phyloP scores from a whole-genome alignment of 495 filamentous ascomycete species.

The Penicillium antarcticum region DNA sequence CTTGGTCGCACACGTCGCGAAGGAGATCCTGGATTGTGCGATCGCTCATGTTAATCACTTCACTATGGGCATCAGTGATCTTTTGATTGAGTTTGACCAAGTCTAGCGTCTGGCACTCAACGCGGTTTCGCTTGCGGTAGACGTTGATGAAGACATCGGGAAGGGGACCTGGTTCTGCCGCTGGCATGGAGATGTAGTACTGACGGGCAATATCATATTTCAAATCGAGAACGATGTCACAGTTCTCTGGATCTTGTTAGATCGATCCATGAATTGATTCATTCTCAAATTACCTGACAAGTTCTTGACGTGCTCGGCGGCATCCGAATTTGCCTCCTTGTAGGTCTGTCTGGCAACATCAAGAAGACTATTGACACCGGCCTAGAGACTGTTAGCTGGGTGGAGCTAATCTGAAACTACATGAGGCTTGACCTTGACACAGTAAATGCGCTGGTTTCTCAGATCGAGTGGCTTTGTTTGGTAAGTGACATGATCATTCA shows the following conservation, averaged over 20 bases:
- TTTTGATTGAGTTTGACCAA: constrained; percentile 74
- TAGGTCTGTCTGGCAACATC: constrained; percentile 85
- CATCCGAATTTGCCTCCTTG: constrained; percentile 78
- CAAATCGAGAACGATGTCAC: constrained; percentile 60
- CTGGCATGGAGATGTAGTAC: constrained; percentile 73
- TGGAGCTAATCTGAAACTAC: neutral
- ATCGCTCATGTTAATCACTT: constrained; percentile 73
- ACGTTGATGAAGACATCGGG: constrained; percentile 77
- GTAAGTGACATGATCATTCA: constrained; percentile 80
- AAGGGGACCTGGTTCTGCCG: constrained; percentile 60
- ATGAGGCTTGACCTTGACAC: constrained; percentile 63
- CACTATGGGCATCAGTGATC: constrained; percentile 73
- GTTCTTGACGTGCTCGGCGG: constrained; percentile 63
- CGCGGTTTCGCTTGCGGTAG: constrained; percentile 63
- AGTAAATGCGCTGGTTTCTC: constrained; percentile 89
- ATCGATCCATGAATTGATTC: neutral
- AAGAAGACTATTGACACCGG: constrained; percentile 79
- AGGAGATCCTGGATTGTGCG: constrained; percentile 68
- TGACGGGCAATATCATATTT: constrained; percentile 73
- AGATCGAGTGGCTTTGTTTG: constrained; percentile 79
- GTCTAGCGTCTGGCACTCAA: constrained; percentile 83
- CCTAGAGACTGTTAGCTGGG: constrained; percentile 42
- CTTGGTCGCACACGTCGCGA: constrained; percentile 59
- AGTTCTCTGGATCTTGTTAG: constrained; percentile 46
- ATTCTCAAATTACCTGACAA: constrained; percentile 48